Evolutionary conservation across 176 grass and related monocot species (phyloP), one percentile per base, ranked within the genome.

Genomic region (Eleusine indica): DNA sequence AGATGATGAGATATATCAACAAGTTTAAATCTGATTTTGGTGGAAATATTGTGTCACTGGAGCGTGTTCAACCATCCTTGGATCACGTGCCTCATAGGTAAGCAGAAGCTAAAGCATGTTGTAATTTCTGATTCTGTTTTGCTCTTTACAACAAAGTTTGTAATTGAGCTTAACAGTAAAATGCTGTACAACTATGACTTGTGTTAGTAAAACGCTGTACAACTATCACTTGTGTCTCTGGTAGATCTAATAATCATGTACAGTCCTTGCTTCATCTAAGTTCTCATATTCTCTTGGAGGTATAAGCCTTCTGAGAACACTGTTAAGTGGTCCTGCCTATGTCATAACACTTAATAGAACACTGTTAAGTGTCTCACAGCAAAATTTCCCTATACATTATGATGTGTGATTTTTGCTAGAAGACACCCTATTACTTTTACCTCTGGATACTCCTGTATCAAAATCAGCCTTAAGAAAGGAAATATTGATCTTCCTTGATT

Each of bases 11-110:
- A 78, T 95, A 90, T 87, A 91, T 98, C 62, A 98, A 95, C 83
- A 98, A 98, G 86, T 98, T 98, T 67, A 98, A 98, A 83, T 95
- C 91, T 85, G 93, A 98, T 88, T 98, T 98, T 81, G 93, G 95
- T 73, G 92, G 85, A 68, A 88, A 87, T 71, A 73, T 98, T 80
- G 87, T 95, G 60, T 95, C 93, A 60, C 79, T 98, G 79, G 91
- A 98, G 82, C 87, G 87, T 69, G 93, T 95, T 75, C 93, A 98
- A 81, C 93, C 93, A 68, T 98, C 96, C 41, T 91, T 98, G 85
- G 93, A 98, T 86, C 93, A 98, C 70, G 93, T 98, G 67, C 73
- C 91, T 85, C 96, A 95, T 82, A 87, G 89, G 96, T 98, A 77
- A 80, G 83, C 78, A 51, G 30, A 70, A 81, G 76, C 87, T 80